phyloP scores from a whole-genome alignment of 257 asterid genomes.

The Ballota nigra region DNA sequence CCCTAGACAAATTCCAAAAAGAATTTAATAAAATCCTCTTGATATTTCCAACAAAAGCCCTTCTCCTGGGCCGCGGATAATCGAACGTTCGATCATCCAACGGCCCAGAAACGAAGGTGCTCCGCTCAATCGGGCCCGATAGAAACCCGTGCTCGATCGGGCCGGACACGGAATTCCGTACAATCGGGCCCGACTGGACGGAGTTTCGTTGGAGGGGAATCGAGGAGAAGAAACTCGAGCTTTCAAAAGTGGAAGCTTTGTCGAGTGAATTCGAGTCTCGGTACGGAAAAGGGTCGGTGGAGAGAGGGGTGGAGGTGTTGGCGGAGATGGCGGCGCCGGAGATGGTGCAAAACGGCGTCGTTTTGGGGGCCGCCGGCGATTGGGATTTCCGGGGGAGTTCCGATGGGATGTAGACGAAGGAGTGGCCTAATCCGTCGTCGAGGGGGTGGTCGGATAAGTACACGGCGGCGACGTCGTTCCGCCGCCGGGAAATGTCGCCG shows the following conservation, averaged over 20 bases:
- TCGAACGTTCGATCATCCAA: constrained; percentile 47
- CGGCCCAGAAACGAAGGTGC: constrained; percentile 73
- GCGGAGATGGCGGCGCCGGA: constrained; percentile 98
- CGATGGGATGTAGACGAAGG: constrained; percentile 76
- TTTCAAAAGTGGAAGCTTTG: constrained; percentile 80
- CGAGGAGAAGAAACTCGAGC: constrained; percentile 70
- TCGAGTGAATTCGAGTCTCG: constrained; percentile 33
- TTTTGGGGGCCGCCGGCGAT: constrained; percentile 34
- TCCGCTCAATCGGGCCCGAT: constrained; percentile 85
- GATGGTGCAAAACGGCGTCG: constrained; percentile 61
- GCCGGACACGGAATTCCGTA: constrained; percentile 34
- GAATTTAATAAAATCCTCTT: constrained; percentile 50
- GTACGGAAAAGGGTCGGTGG: constrained; percentile 60
- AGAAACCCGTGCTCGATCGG: constrained; percentile 65
- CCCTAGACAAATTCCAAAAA: constrained; percentile 45
- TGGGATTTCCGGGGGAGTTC: constrained; percentile 45
- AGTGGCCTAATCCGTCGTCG: constrained; percentile 91
- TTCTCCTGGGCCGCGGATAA: constrained; percentile 51
- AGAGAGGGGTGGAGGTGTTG: constrained; percentile 72
- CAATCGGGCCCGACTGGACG: constrained; percentile 61
- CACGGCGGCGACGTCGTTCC: constrained; percentile 46
- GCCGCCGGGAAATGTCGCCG: constrained; percentile 71
- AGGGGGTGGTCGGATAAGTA: constrained; percentile 49
- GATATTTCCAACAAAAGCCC: constrained; percentile 46
- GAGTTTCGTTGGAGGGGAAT: constrained; percentile 64